Evolutionary conservation across 2,329 filamentous ascomycete species (phyloP).

Genomic region (Emergomyces pasteurianus): DNA sequence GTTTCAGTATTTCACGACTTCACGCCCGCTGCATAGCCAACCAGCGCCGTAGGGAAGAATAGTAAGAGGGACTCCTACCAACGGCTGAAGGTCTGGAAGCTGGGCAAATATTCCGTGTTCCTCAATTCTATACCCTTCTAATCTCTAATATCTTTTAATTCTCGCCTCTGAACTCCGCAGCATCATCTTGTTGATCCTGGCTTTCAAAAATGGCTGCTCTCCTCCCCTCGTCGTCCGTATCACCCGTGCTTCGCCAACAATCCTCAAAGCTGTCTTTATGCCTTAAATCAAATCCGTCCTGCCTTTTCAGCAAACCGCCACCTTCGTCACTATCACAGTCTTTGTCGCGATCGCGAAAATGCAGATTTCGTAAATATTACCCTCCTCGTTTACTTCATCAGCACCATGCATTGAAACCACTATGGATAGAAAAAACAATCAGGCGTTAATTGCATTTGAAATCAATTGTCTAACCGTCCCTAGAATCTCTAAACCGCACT

Average conservation of each 20-base stretch:
- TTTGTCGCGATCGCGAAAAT: constrained; percentile 1
- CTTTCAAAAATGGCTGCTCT: constrained; percentile 4
- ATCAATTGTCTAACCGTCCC: not conserved
- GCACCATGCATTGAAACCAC: not conserved
- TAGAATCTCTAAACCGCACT: constrained; percentile 1
- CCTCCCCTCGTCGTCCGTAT: constrained; percentile 14
- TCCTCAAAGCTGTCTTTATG: constrained; percentile 11
- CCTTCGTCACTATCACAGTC: constrained; percentile 5
- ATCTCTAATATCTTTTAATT: not conserved
- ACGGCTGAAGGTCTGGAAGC: not conserved
- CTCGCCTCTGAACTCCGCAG: not conserved
- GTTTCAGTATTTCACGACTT: not conserved
- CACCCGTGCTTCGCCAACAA: constrained; percentile 26
- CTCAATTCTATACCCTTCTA: not conserved
- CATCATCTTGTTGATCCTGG: constrained; percentile 1
- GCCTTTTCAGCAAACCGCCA: not conserved
- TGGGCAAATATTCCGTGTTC: too few species aligned
- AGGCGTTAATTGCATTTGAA: not conserved
- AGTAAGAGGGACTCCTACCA: not conserved
- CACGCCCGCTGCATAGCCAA: not conserved
- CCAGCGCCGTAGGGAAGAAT: not conserved
- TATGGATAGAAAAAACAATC: not conserved
- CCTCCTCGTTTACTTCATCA: not conserved
- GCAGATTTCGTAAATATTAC: constrained; percentile 4
- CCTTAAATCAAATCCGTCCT: constrained; percentile 4